These are phyloP conservation scores for Cryomyces minteri DNA, from an alignment of 495 filamentous ascomycete genomes.

Conservation along the genomic window DNA sequence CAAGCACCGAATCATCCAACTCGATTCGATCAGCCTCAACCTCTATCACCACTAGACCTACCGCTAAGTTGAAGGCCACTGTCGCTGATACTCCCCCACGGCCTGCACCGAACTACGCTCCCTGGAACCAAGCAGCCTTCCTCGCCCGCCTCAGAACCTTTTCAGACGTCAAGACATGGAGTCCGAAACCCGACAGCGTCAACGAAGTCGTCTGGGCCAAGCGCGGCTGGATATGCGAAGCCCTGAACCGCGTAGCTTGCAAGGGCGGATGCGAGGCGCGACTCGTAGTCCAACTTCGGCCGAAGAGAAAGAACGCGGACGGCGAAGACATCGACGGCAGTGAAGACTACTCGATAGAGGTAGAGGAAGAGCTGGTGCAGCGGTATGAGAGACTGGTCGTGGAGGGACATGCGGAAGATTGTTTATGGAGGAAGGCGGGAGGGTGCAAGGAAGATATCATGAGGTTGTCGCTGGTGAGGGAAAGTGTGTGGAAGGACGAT, in stretches of 20 bases:
- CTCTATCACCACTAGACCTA: neutral
- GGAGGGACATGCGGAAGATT: constrained; percentile 62
- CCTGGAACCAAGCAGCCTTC: constrained; percentile 69
- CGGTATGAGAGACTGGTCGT: constrained; percentile 54
- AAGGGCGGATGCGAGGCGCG: constrained; percentile 62
- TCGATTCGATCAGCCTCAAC: neutral
- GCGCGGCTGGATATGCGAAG: constrained; percentile 75
- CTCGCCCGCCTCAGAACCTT: constrained; percentile 72
- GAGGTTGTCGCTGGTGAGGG: constrained; percentile 17
- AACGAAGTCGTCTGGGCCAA: constrained; percentile 94
- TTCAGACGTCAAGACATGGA: constrained; percentile 77
- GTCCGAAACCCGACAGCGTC: constrained; percentile 57
- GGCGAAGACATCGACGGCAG: constrained; percentile 37
- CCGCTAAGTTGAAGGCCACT: neutral
- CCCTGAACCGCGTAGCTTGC: constrained; percentile 66
- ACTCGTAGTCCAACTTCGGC: constrained; percentile 50
- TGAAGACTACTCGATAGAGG: constrained; percentile 37
- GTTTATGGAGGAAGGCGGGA: constrained; percentile 58
- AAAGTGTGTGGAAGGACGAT: constrained; percentile 12
- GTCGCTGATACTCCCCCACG: constrained; percentile 2
- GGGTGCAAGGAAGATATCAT: constrained; percentile 48
- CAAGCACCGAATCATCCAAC: neutral
- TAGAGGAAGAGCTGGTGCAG: constrained; percentile 52
- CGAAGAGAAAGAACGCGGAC: constrained; percentile 7
- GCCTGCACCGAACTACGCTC: constrained; percentile 45